Conservation (phyloP, 306 rosid genomes). For the Cucurbita maxima region DNA sequence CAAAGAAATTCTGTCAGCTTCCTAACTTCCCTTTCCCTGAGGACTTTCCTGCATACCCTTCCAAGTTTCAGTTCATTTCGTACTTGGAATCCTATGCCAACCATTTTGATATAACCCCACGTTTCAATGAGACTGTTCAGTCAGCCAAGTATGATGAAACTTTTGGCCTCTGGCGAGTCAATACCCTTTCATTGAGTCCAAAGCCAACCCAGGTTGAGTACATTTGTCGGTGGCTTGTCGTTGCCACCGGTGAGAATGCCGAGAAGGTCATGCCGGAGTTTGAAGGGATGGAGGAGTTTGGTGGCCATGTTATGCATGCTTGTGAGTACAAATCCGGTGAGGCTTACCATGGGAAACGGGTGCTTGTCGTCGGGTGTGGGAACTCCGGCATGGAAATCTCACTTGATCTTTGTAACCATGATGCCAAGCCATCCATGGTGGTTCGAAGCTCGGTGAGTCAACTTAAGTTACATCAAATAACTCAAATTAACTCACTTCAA, state of each 20-base stretch:
- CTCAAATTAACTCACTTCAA: not conserved
- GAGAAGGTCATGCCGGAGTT: constrained; percentile 73
- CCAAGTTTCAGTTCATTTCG: constrained; percentile 59
- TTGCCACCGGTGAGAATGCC: constrained; percentile 85
- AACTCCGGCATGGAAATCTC: constrained; percentile 95
- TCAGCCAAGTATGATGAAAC: constrained; percentile 78
- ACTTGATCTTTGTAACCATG: constrained; percentile 73
- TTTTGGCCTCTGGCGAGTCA: constrained; percentile 71
- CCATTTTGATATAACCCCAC: constrained; percentile 52
- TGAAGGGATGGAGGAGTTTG: constrained; percentile 55
- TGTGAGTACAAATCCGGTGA: constrained; percentile 74
- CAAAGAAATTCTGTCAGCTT: constrained; percentile 66
- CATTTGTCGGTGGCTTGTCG: constrained; percentile 82
- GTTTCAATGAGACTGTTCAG: constrained; percentile 77
- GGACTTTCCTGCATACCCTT: constrained; percentile 65
- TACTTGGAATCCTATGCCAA: constrained; percentile 68
- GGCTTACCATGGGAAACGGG: constrained; percentile 31
- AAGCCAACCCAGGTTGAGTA: constrained; percentile 44
- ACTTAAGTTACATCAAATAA: not conserved
- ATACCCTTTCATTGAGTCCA: constrained; percentile 17
- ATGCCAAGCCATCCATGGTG: constrained; percentile 75
- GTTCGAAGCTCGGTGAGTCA: constrained; percentile 77
- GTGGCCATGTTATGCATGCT: constrained; percentile 59
- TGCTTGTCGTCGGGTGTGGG: constrained; percentile 85
- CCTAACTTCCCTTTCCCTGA: constrained; percentile 69